Base-by-base conservation (phyloP, 179 eudicot species). In the Vitellaria paradoxa region DNA sequence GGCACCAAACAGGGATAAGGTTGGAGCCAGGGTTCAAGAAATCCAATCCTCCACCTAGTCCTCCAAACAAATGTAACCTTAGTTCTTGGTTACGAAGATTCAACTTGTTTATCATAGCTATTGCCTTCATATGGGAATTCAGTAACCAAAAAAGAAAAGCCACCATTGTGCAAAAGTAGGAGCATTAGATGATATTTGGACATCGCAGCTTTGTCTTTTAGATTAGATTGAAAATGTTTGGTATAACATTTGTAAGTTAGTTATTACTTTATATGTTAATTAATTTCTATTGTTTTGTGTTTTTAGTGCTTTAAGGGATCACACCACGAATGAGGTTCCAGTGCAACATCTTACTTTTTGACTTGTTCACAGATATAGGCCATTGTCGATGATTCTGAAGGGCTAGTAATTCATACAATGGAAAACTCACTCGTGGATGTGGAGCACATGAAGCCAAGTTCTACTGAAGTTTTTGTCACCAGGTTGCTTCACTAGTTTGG, bases 371-470 rank as follows among this genome's bases (percentile, higher is more conserved):
- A 0, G 50, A 72, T 60, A 71, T 78, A 94, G 98, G 93, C 86
- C 55, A 57, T 84, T 78, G 79, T 76, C 73, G 94, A 89, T 76
- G 92, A 87, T 79, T 76, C 89, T 65, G 91, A 88, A 77, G 91
- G 92, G 40, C 82, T 85, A 76, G 75, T 82, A 79, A 77, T 82
- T 55, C 87, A 81, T 81, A 70, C 83, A 18, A 84, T 91, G 68
- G 81, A 79, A 50, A 92, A 85, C 81, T 85, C 91, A 12, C 87
- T 94, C 59, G 83, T 87, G 73, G 97, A 92, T 80, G 88, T 94
- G 96, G 98, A 94, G 83, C 88, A 87, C 60, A 45, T 72, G 63
- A 92, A 86, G 87, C 94, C 96, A 3, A 96, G 98, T 18, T 94
- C 94, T 72, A 84, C 84, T 73, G 94, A 91, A 86, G 81, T 89